phyloP scores from a whole-genome alignment of 2,329 filamentous ascomycete genomes.

The Tolypocladium tundrense region DNA sequence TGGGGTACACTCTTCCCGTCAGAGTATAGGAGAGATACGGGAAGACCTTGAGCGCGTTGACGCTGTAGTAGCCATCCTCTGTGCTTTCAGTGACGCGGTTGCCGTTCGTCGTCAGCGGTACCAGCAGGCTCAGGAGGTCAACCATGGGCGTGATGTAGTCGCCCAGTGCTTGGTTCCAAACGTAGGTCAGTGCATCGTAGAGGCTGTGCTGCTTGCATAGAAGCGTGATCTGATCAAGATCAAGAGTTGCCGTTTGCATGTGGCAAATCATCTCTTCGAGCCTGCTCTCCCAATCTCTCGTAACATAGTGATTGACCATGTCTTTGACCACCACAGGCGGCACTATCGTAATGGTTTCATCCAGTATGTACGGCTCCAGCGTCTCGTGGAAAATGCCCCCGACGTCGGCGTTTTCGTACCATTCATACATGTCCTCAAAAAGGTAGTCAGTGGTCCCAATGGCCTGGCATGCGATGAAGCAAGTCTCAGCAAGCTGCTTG shows the following conservation, averaged over 20 bases:
- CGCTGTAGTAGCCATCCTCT: slow-evolving; percentile 50
- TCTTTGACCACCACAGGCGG: slow-evolving; percentile 81
- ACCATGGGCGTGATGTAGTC: slow-evolving; percentile 89
- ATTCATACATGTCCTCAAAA: slow-evolving; percentile 84
- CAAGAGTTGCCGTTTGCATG: slow-evolving; percentile 80
- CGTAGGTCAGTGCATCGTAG: slow-evolving; percentile 91
- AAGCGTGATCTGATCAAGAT: slow-evolving; percentile 84
- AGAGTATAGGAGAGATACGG: slow-evolving; percentile 88
- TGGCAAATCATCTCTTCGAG: slow-evolving; percentile 93
- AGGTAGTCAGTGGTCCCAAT: slow-evolving; percentile 74
- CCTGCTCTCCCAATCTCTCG: slow-evolving; percentile 61
- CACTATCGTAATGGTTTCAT: slow-evolving; percentile 61
- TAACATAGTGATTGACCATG: slow-evolving; percentile 71
- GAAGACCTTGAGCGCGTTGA: slow-evolving; percentile 82
- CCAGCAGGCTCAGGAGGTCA: slow-evolving; percentile 65
- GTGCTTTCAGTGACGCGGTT: slow-evolving; percentile 43
- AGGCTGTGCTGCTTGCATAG: slow-evolving; percentile 86
- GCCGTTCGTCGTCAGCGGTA: slow-evolving; percentile 46
- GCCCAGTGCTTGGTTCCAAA: slow-evolving; percentile 84
- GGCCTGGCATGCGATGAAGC: slow-evolving; percentile 71
- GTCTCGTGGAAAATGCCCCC: slow-evolving; percentile 76
- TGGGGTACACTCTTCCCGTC: slow-evolving; percentile 86
- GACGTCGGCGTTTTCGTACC: slow-evolving; percentile 68
- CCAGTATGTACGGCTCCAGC: slow-evolving; percentile 79
- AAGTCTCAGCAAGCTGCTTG: slow-evolving; percentile 69